Evolutionary conservation across 805 yeast species (phyloP).

Genomic region (Tetrapisispora pingtungensis): DNA sequence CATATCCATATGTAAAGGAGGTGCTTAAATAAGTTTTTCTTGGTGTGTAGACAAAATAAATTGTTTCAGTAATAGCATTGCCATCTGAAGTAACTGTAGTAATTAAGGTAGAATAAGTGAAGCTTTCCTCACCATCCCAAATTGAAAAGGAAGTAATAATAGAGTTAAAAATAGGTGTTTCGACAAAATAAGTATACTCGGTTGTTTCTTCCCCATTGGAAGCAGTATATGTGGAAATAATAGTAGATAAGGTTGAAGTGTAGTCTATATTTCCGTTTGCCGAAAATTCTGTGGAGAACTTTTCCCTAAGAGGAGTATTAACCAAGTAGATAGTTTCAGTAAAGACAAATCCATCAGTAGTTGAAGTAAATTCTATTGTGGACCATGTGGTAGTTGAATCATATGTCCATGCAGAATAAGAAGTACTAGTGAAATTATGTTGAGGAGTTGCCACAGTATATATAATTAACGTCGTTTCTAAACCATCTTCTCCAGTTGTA

Average conservation of each 20-base stretch:
- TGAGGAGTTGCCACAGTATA: not conserved
- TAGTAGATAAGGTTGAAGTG: not conserved
- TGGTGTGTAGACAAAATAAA: not conserved
- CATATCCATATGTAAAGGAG: not conserved
- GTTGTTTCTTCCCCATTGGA: not conserved
- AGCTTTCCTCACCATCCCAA: not conserved
- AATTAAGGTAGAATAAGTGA: slow-evolving; percentile 4
- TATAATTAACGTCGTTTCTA: not conserved
- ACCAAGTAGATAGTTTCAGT: slow-evolving; percentile 1
- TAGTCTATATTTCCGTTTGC: not conserved
- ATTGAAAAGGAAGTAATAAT: not conserved
- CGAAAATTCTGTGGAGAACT: not conserved
- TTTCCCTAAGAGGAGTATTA: not conserved
- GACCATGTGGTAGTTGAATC: not conserved
- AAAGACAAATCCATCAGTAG: not conserved
- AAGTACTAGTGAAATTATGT: not conserved
- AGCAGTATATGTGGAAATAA: not conserved
- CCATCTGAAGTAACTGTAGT: slow-evolving; percentile 4
- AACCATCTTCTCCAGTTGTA: slow-evolving; percentile 1
- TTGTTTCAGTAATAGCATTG: not conserved
- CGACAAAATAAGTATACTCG: not conserved
- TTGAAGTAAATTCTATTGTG: not conserved
- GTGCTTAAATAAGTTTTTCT: not conserved
- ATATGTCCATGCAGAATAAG: not conserved
- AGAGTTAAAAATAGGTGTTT: not conserved